Conservation (phyloP, 2,329 filamentous ascomycete species). For the Epichloe baconii region DNA sequence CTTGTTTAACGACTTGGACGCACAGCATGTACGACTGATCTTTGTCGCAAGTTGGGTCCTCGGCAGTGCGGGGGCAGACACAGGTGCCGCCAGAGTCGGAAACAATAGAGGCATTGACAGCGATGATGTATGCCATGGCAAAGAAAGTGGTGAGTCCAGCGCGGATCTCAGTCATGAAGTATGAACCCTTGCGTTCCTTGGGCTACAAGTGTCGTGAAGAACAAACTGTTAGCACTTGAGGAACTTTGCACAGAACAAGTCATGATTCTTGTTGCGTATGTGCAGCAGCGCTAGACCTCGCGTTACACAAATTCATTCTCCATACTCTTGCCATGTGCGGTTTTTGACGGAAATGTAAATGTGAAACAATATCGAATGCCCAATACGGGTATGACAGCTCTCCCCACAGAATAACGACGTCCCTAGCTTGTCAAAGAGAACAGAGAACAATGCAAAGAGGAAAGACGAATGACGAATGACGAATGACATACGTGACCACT, state of each 20-base stretch:
- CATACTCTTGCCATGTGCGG: neutral
- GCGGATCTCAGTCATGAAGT: slow-evolving; percentile 73
- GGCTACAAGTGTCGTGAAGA: slow-evolving; percentile 29
- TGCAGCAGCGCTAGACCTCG: neutral
- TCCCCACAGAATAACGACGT: neutral
- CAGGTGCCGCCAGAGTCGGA: slow-evolving; percentile 63
- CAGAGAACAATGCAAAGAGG: neutral
- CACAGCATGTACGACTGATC: slow-evolving; percentile 53
- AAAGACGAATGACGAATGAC: slow-evolving; percentile 18
- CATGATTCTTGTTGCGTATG: neutral
- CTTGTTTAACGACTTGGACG: slow-evolving; percentile 51
- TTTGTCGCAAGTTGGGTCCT: slow-evolving; percentile 37
- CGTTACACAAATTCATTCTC: neutral
- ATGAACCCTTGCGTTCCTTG: slow-evolving; percentile 58
- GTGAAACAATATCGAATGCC: neutral
- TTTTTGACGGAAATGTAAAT: neutral
- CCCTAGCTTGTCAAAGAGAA: neutral
- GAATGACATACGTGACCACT: slow-evolving; percentile 60
- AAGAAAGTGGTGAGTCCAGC: slow-evolving; percentile 74
- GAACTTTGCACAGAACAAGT: neutral
- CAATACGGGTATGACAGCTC: neutral
- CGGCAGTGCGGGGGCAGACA: slow-evolving; percentile 45
- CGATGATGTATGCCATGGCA: slow-evolving; percentile 43
- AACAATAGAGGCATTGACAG: slow-evolving; percentile 39
- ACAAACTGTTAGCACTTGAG: neutral